phyloP scores from a whole-genome alignment of 1,284 basidiomycete genomes.

The Moesziomyces antarcticus region DNA sequence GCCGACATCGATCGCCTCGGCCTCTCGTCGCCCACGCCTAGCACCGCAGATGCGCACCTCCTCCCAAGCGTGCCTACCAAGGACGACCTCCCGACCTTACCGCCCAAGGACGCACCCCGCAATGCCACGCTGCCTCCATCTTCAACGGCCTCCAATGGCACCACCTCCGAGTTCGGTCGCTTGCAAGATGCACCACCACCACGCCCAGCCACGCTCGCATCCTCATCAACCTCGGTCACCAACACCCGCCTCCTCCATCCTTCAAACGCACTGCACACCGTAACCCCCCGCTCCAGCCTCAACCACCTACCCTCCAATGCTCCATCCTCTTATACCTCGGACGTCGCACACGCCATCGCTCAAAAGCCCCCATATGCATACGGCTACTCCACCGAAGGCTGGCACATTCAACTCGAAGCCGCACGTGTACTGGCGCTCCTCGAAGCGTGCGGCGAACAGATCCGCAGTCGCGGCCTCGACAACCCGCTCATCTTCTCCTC shows the following conservation, averaged over 20 bases:
- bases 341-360: background rate
- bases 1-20: slow-evolving; percentile 37
- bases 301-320: slow-evolving; percentile 1
- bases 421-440: slow-evolving; percentile 44
- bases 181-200: background rate
- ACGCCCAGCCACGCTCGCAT: slow-evolving; percentile 12
- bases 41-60: slow-evolving; percentile 33
- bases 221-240: slow-evolving; percentile 4
- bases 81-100: slow-evolving; percentile 28
- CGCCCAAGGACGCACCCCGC: slow-evolving; percentile 14
- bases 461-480: slow-evolving; percentile 61
- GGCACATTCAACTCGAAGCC: slow-evolving; percentile 54
- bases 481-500: slow-evolving; percentile 65
- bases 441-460: slow-evolving; percentile 51
- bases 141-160: background rate
- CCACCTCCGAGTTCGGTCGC: slow-evolving; percentile 31
- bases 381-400: slow-evolving; percentile 57
- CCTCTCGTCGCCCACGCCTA: slow-evolving; percentile 38
- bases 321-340: slow-evolving; percentile 3
- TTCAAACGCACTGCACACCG: slow-evolving; percentile 4
- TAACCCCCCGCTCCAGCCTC: slow-evolving; percentile 6
- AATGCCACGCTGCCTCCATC: slow-evolving; percentile 2
- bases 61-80: slow-evolving; percentile 41
- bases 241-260: slow-evolving; percentile 7
- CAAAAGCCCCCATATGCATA: slow-evolving; percentile 33